Percentiles rank a stretch among this genome's conserved stretches.
Conservation (phyloP, 441 rosid species). For the Lepidium campestre region DNA sequence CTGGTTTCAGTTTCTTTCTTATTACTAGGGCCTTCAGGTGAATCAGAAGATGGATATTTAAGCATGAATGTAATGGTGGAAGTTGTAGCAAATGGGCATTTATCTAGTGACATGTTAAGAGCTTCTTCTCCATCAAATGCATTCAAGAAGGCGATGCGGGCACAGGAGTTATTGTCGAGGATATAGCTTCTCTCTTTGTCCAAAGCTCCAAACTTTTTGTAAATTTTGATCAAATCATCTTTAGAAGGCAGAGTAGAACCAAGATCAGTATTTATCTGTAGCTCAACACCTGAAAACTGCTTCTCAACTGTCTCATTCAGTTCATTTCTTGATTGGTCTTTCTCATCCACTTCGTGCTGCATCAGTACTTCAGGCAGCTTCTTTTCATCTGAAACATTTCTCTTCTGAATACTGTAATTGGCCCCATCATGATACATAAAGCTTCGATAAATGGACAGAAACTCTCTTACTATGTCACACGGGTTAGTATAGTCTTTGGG, state of each 20-base stretch:
- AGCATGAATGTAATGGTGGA: conserved; percentile 21
- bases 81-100: not conserved
- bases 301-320: not conserved
- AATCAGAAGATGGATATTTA: not conserved
- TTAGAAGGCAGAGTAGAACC: conserved; percentile 2
- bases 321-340: not conserved
- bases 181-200: not conserved
- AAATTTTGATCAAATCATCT: not conserved
- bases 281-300: conserved; percentile 10
- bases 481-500: not conserved
- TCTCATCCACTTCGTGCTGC: not conserved
- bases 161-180: not conserved
- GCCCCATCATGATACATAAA: not conserved
- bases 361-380: not conserved
- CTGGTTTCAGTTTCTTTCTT: not conserved
- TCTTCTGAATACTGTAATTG: not conserved
- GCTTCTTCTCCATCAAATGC: conserved; percentile 7
- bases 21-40: not conserved
- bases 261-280: not conserved
- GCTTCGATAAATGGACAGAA: conserved; percentile 4
- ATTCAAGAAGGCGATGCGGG: not conserved
- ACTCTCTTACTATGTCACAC: not conserved
- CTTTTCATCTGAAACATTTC: not conserved
- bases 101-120: not conserved
- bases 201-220: not conserved